phyloP scores from a whole-genome alignment of 225 moss, liverwort and hornwort genomes.

The Neckera pumila region DNA sequence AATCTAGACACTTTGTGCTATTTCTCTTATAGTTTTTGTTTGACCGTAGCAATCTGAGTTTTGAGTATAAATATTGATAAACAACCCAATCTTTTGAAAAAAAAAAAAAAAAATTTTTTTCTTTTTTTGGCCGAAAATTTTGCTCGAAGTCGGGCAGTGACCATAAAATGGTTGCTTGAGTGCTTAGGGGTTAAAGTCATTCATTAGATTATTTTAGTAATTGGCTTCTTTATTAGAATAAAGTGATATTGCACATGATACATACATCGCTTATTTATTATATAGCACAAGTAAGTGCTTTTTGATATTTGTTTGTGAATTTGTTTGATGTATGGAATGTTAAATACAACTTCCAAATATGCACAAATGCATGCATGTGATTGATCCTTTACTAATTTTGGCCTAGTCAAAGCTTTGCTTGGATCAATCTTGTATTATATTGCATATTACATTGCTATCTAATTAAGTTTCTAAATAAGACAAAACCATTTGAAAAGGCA shows the following conservation, averaged over 20 bases:
- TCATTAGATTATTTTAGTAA: too few species aligned
- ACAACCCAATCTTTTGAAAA: too few species aligned
- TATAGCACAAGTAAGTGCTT: not conserved
- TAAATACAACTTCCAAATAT: not conserved
- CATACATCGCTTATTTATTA: not conserved
- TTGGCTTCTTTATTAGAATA: not conserved
- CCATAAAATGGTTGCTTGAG: too few species aligned
- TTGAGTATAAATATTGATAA: too few species aligned
- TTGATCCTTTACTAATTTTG: not conserved
- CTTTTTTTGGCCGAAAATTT: too few species aligned
- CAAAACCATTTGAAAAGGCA: not conserved
- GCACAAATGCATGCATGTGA: not conserved
- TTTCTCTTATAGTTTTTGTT: too few species aligned
- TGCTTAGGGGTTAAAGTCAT: too few species aligned
- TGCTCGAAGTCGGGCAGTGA: too few species aligned
- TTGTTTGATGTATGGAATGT: not conserved
- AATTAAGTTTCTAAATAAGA: not conserved
- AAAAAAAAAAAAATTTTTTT: too few species aligned
- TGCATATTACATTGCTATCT: not conserved
- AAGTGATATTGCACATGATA: not conserved
- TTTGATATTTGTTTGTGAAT: not conserved
- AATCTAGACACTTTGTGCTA: too few species aligned
- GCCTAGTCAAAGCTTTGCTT: fast-evolving
- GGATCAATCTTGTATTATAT: not conserved
- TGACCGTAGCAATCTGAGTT: too few species aligned